Percentiles rank a stretch among this genome's conserved stretches.
phyloP scores from a whole-genome alignment of 306 rosid species.

The Corylus avellana region DNA sequence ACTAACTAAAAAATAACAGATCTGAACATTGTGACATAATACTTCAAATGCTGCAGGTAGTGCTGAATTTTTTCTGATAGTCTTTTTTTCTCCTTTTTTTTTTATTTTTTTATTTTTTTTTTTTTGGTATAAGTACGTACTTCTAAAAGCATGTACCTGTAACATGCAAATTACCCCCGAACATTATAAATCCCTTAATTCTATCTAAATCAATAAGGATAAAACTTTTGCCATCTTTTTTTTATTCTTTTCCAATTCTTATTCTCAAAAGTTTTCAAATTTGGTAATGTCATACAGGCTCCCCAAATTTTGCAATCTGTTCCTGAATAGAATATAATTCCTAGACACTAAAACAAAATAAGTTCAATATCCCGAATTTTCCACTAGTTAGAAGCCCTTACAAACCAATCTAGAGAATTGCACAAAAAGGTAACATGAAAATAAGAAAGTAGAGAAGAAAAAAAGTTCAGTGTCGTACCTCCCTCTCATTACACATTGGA shows the following conservation, averaged over 20 bases:
- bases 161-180: not conserved
- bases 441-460: not conserved
- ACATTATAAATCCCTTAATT: not conserved
- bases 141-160: not conserved
- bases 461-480: constrained; percentile 52
- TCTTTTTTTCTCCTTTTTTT: no score
- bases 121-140: not conserved
- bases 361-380: not conserved
- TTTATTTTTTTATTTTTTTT: no score
- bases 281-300: constrained; percentile 12
- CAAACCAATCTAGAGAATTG: not conserved
- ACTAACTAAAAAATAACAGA: not conserved
- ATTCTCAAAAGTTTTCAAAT: constrained; percentile 14
- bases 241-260: not conserved
- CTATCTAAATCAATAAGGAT: constrained; percentile 1
- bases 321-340: not conserved
- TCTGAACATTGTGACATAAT: constrained; percentile 14
- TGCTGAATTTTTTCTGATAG: not conserved
- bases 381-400: constrained; percentile 10
- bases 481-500: constrained; percentile 94
- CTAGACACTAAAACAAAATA: not conserved
- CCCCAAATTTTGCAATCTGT: constrained; percentile 2
- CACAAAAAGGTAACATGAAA: not conserved
- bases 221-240: not conserved
- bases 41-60: not conserved